Evolutionary conservation across 768 basidiomycete species (phyloP), one percentile per base, ranked within the genome.

Genomic region (Mycena leptocephala): DNA sequence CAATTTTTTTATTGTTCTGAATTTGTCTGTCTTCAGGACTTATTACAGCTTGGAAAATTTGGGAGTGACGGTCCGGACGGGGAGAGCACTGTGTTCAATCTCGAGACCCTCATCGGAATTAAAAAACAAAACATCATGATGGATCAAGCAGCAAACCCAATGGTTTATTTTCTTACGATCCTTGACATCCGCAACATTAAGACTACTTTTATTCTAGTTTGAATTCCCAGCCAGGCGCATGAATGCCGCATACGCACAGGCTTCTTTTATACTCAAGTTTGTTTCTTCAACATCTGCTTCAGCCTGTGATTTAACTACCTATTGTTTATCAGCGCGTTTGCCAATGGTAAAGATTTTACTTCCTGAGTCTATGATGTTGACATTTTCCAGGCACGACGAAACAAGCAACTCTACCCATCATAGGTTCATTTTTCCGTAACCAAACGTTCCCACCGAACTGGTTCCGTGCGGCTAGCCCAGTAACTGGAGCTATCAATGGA

Each of bases 1-100:
- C 18, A n/a, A 26, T n/a, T n/a, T n/a, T n/a, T n/a, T n/a, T n/a
- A n/a, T n/a, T n/a, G n/a, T n/a, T n/a, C n/a, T n/a, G n/a, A n/a
- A n/a, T n/a, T n/a, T n/a, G n/a, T n/a, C n/a, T 28, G 18, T 9
- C 59, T 72, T 6, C 43, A 76, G 75, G 70, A 65, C 35, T 65
- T 76, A 22, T 48, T 72, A 10, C 76, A 76, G 41, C 76, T 76
- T 20, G 76, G 58, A 24, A 66, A 72, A n/a, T 72, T 72, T 53
- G 76, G 76, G 26, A 63, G 56, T 41, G 43, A 68, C 46, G 75
- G 75, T n/a, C 68, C 75, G 2, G 61, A 71, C 4, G 75, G 75
- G 10, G 26, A 63, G 24, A 71, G 73, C 46, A 76, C 76, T 26
- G 69, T 76, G 3, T 76, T 76, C 65, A 76, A 76, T 48, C 7